Percentiles rank a stretch among this genome's conserved stretches.
These are phyloP conservation scores for Clavispora vitiphila DNA, from an alignment of 805 yeast species.

Conservation along the genomic window DNA sequence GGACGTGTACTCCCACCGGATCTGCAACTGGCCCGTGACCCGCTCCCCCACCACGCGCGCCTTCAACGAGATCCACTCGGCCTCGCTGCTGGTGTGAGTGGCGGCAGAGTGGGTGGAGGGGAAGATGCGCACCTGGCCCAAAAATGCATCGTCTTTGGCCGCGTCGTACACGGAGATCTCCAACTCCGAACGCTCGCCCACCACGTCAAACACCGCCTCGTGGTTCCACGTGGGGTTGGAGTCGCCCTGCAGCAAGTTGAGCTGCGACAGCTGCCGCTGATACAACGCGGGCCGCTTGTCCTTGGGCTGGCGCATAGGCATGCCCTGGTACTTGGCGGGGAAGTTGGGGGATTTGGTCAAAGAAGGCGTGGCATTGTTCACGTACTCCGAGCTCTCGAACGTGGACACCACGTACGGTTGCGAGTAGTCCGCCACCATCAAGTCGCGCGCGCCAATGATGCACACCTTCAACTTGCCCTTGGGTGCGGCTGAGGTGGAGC, in stretches of 20 bases:
- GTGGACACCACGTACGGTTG: conserved; percentile 90
- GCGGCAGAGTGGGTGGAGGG: conserved; percentile 50
- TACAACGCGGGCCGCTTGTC: conserved; percentile 29
- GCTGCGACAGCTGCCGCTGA: conserved; percentile 37
- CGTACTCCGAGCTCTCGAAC: conserved; percentile 86
- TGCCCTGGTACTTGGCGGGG: conserved; percentile 6
- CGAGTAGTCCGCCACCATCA: conserved; percentile 51
- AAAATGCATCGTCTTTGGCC: conserved; percentile 70
- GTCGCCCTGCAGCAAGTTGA: conserved; percentile 19
- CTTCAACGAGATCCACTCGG: conserved; percentile 70
- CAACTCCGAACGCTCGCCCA: conserved; percentile 75
- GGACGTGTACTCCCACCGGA: conserved; percentile 65
- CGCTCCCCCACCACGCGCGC: conserved; percentile 72
- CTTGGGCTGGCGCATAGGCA: conserved; percentile 11
- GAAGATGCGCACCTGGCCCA: conserved; percentile 75
- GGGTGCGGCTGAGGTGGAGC: conserved; percentile 40
- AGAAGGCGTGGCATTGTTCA: conserved; percentile 72
- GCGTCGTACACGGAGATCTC: conserved; percentile 92
- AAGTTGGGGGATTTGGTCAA: conserved; percentile 26
- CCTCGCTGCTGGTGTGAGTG: conserved; percentile 37
- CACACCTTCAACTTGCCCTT: conserved; percentile 80
- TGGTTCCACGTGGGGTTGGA: conserved; percentile 84
- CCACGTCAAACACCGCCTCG: conserved; percentile 87
- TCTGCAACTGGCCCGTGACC: conserved; percentile 72
- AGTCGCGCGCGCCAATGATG: conserved; percentile 73